These are phyloP conservation scores for Phytopythium delawarense DNA, from an alignment of 352 stramenopile genomes.

Conservation along the genomic window DNA sequence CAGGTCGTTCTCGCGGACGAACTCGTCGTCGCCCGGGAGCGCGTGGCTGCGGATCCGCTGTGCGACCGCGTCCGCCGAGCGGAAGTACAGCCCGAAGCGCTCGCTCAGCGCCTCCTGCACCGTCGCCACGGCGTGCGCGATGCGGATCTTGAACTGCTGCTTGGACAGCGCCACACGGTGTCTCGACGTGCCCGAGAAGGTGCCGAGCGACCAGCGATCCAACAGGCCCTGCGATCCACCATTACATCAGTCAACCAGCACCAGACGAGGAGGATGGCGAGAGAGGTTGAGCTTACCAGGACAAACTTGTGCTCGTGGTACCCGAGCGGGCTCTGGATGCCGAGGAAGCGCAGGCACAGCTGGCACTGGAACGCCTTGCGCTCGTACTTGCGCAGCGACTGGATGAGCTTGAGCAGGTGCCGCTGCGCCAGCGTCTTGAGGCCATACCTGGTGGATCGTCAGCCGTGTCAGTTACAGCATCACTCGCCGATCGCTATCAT, in stretches of 20 bases:
- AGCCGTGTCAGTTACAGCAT: not conserved
- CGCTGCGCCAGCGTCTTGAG: slow-evolving; percentile 72
- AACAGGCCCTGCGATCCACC: slow-evolving; percentile 27
- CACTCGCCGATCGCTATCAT: not conserved
- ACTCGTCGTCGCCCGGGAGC: slow-evolving; percentile 44
- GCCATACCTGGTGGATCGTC: slow-evolving; percentile 28
- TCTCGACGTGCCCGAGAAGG: slow-evolving; percentile 46
- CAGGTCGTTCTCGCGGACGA: slow-evolving; percentile 57
- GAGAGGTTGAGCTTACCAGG: slow-evolving; percentile 23
- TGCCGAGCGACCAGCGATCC: slow-evolving; percentile 56
- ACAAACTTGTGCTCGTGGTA: slow-evolving; percentile 79
- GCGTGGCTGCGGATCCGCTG: slow-evolving; percentile 36
- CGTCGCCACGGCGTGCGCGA: slow-evolving; percentile 40
- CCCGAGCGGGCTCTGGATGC: slow-evolving; percentile 54
- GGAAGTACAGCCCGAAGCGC: slow-evolving; percentile 63
- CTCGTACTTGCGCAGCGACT: slow-evolving; percentile 72
- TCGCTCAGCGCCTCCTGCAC: slow-evolving; percentile 55
- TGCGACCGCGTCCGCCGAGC: slow-evolving; percentile 38
- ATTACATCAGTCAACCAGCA: not conserved
- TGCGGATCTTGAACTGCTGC: slow-evolving; percentile 57
- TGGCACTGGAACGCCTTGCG: slow-evolving; percentile 63
- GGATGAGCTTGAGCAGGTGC: slow-evolving; percentile 72
- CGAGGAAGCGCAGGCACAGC: slow-evolving; percentile 66
- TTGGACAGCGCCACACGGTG: slow-evolving; percentile 50
- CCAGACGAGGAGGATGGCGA: not conserved